Base-by-base conservation (phyloP, 139 green algal species). In the Edaphochlamys debaryana region DNA sequence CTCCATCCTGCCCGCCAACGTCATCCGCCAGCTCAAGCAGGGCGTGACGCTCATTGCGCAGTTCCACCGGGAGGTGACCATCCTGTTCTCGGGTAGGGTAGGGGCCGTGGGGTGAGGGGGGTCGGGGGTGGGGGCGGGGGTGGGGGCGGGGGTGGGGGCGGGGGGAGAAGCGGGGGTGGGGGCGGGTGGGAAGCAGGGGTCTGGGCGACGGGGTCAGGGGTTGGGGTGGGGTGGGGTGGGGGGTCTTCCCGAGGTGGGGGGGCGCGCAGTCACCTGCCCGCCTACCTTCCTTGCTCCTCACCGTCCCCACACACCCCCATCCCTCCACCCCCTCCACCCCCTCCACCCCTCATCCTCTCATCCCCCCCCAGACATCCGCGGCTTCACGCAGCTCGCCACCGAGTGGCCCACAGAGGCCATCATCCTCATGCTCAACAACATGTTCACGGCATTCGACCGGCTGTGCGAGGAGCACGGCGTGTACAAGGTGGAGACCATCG, bases 401-500 rank as follows among this genome's bases (percentile, higher is more conserved):
- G 63, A 79, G 52, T 79, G 86, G 72, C 69, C 74, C 56, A 88
- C 89, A 0, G 72, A 82, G 50, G 32, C 84, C 38, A 86, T 93
- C 78, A 87, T 93, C 69, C 29, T 82, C 50, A 91, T 90, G 77
- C 87, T 93, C 22, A 90, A 93, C 78, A 71, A 82, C 42, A 79
- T 93, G 79, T 93, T 91, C 74, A 86, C 78, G 11, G 80, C 63
- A 4, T 91, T 93, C 52, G 89, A 93, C 82, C 19, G 34, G 8
- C 79, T 93, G 32, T 84, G 81, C 41, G 89, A 91, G 4, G 27
- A 38, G 50, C 34, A 52, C 11, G 85, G 85, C 48, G 87, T 88
- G 36, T 89, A 91, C 84, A 93, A 93, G 67, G 84, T 90, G 67
- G 88, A 92, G 71, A 90, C 85, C 38, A 89, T 89, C 63, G 85